These are phyloP conservation scores for Lipomyces kockii DNA, from an alignment of 805 yeast genomes.

Conservation along the genomic window DNA sequence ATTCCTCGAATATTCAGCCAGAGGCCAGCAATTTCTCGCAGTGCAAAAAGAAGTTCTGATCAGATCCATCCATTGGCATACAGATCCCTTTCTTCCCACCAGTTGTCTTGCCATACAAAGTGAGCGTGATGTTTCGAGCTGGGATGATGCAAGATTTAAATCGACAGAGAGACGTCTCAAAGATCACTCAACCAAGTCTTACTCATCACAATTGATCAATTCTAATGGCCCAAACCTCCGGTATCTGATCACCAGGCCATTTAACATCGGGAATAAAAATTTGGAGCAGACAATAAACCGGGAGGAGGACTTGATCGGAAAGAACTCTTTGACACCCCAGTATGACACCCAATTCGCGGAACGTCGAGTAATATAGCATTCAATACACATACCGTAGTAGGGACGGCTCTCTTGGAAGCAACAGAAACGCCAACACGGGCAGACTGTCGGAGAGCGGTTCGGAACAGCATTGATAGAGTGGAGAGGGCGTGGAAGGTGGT, in stretches of 20 bases:
- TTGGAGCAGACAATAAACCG: background rate
- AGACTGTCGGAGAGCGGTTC: constrained; percentile 50
- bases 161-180: too few relatives aligned
- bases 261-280: background rate
- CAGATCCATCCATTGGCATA: background rate
- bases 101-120: background rate
- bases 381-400: constrained; percentile 42
- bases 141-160: background rate
- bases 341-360: background rate
- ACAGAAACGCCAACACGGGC: constrained; percentile 47
- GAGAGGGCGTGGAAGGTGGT: constrained; percentile 18
- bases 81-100: background rate
- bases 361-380: background rate
- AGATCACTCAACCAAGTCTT: background rate
- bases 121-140: background rate
- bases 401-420: constrained; percentile 44
- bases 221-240: background rate
- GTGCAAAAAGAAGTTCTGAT: constrained; percentile 5
- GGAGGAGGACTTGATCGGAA: background rate
- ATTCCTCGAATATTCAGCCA: background rate
- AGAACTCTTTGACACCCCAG: background rate
- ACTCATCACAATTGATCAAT: background rate
- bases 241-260: background rate
- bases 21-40: background rate
- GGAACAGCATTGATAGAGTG: constrained; percentile 42